Evolutionary conservation across 331 rosid genomes (phyloP).

Genomic region (Dryas integrifolia): DNA sequence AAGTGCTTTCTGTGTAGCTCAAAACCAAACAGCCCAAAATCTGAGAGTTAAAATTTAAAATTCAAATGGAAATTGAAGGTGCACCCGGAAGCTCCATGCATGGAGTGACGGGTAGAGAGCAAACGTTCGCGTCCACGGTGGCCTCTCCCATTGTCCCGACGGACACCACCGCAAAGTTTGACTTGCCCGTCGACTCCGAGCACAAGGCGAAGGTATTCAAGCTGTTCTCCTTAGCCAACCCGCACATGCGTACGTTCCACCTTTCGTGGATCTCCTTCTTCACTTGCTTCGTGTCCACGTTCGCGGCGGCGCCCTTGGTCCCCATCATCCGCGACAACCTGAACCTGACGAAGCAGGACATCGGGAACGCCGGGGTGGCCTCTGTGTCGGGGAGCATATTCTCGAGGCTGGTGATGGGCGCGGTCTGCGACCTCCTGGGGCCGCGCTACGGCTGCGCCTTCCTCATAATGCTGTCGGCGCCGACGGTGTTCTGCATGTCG

Average conservation of each 20-base stretch:
- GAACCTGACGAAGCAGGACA: constrained; percentile 67
- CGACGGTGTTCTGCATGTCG: constrained; percentile 80
- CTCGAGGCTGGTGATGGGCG: constrained; percentile 82
- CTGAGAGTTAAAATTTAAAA: background rate
- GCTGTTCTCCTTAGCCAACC: constrained; percentile 66
- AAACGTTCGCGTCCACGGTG: constrained; percentile 56
- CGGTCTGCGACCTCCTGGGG: constrained; percentile 67
- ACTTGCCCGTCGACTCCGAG: constrained; percentile 69
- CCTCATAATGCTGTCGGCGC: constrained; percentile 64
- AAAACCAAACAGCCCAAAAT: background rate
- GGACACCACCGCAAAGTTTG: constrained; percentile 58
- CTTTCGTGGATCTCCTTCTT: constrained; percentile 90
- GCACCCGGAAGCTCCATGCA: constrained; percentile 94
- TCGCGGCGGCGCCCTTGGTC: constrained; percentile 62
- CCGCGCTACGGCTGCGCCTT: constrained; percentile 89
- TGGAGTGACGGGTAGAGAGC: constrained; percentile 85
- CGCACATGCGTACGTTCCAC: constrained; percentile 97
- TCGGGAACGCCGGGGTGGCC: constrained; percentile 86
- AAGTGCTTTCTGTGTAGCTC: background rate
- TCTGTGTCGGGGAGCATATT: constrained; percentile 81
- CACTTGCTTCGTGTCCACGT: constrained; percentile 62
- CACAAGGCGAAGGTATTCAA: constrained; percentile 79
- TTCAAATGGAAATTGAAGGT: constrained; percentile 33
- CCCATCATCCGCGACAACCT: constrained; percentile 87
- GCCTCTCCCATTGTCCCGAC: constrained; percentile 70